Evolutionary conservation across 768 basidiomycete species (phyloP), one percentile per base, ranked within the genome.

Genomic region (Cystobasidium onofrii): DNA sequence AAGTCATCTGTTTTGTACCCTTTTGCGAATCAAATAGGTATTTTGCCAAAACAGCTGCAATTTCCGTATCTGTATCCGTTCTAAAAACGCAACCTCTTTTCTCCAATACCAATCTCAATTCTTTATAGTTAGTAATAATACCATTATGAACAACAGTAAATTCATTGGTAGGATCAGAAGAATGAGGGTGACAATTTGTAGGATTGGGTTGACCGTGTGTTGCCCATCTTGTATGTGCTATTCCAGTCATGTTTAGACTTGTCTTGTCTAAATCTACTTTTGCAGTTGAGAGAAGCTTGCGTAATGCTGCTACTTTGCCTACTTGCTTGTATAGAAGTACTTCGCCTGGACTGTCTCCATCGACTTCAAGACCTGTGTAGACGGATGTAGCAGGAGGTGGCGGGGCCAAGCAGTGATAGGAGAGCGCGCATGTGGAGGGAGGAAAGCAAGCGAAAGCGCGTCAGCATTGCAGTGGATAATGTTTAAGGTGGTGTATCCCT

Each of bases 211-310:
- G 86, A 43, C 96, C 96, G 80, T 99, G 96, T 23, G 96, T 99
- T 1, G 96, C 96, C 96, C 96, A 99, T 77, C 96, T 91, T 15
- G 96, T 99, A 83, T 99, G 96, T 15, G 95, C 95, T 82, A 99
- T 97, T 44, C 92, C 92, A 55, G 94, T 92, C 83, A 97, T 93
- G 50, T 88, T 87, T 64, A 91, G 80, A 82, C 87, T 88, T 80
- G 85, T 83, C 74, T 89, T 88, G 54, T 74, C 72, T 78, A 92
- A 79, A 65, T 77, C 75, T 78, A 92, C 78, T 76, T 80, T 81
- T 33, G 90, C 87, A 72, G 84, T 83, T 46, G 88, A 86, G 79
- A 96, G 93, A 82, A 89, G 87, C 84, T 95, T 90, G 81, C 92
- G 89, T 65, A 99, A 86, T 31, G 89, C 88, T 55, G 89, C 89